Evolutionary conservation across 1,284 basidiomycete species (phyloP).

Genomic region (Heterobasidion occidentale): DNA sequence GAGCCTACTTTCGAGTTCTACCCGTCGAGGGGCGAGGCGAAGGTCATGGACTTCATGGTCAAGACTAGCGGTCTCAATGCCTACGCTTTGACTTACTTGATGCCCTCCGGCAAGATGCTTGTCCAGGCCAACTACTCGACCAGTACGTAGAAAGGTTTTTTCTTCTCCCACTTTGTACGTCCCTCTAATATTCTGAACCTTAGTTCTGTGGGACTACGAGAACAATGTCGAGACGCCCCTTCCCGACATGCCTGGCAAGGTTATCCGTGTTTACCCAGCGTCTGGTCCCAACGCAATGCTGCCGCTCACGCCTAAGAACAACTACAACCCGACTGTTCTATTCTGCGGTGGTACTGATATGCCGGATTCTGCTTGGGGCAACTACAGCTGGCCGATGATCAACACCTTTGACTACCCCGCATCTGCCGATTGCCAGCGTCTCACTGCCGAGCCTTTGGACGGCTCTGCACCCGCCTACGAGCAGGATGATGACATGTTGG

Average conservation of each 20-base stretch:
- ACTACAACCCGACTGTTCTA: constrained; percentile 78
- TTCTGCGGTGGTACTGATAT: constrained; percentile 90
- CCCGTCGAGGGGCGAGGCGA: constrained; percentile 50
- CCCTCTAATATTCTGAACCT: background rate
- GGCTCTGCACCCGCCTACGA: constrained; percentile 44
- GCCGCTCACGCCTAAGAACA: constrained; percentile 84
- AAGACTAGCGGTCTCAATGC: constrained; percentile 85
- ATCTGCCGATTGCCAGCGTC: constrained; percentile 59
- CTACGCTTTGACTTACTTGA: constrained; percentile 80
- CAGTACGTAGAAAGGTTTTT: constrained; percentile 32
- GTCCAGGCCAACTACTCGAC: constrained; percentile 82
- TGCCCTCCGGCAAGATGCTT: constrained; percentile 80
- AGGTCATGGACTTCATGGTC: constrained; percentile 72
- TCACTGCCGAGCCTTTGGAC: constrained; percentile 75
- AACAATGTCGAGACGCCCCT: constrained; percentile 55
- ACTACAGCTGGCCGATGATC: constrained; percentile 59
- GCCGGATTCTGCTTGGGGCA: constrained; percentile 62
- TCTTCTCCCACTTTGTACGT: background rate
- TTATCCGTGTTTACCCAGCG: constrained; percentile 87
- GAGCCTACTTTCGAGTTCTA: constrained; percentile 78
- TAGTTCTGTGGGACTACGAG: constrained; percentile 58
- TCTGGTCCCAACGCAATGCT: constrained; percentile 89
- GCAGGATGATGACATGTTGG: constrained; percentile 70
- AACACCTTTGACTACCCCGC: constrained; percentile 62
- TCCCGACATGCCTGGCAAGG: constrained; percentile 55